A percentile compares a stretch with the other conserved stretches of the same genome.
Conservation (phyloP, 306 rosid species). For the Hippophae rhamnoides region DNA sequence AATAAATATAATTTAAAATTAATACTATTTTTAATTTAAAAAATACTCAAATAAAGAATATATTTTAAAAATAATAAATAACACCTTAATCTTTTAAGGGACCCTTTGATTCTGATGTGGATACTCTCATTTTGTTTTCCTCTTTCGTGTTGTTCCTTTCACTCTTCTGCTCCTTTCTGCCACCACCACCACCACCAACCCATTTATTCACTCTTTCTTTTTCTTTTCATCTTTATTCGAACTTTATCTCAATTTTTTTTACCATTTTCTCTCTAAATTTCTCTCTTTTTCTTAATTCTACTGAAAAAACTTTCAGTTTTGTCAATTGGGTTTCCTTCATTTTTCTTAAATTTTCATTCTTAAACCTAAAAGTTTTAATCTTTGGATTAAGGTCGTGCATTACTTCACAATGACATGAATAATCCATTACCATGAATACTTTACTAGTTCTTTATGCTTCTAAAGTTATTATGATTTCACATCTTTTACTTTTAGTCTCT, state of each 20-base stretch:
- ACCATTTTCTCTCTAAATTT: neutral
- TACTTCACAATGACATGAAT: slow-evolving; percentile 22
- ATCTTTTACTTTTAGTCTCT: slow-evolving; percentile 33
- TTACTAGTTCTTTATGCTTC: no score
- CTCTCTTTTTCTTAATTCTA: neutral
- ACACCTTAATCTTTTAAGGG: neutral
- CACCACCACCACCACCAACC: slow-evolving; percentile 26
- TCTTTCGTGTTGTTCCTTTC: slow-evolving; percentile 61
- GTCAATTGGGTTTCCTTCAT: no score
- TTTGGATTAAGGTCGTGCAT: neutral
- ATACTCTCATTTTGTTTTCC: slow-evolving; percentile 37
- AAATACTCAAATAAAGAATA: no score
- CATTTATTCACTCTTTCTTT: slow-evolving; percentile 26
- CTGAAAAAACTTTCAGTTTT: slow-evolving; percentile 1
- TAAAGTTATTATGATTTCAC: slow-evolving; percentile 5
- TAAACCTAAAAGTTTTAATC: neutral
- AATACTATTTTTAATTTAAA: no score
- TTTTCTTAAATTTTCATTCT: no score
- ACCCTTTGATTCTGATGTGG: slow-evolving; percentile 29
- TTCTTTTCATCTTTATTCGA: slow-evolving; percentile 15
- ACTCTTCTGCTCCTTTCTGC: slow-evolving; percentile 34
- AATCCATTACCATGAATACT: neutral
- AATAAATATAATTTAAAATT: no score
- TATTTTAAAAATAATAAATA: neutral
- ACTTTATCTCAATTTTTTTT: slow-evolving; percentile 2